These are phyloP conservation scores for Penicillium crystallinum DNA, from an alignment of 495 filamentous ascomycete species.

Conservation along the genomic window DNA sequence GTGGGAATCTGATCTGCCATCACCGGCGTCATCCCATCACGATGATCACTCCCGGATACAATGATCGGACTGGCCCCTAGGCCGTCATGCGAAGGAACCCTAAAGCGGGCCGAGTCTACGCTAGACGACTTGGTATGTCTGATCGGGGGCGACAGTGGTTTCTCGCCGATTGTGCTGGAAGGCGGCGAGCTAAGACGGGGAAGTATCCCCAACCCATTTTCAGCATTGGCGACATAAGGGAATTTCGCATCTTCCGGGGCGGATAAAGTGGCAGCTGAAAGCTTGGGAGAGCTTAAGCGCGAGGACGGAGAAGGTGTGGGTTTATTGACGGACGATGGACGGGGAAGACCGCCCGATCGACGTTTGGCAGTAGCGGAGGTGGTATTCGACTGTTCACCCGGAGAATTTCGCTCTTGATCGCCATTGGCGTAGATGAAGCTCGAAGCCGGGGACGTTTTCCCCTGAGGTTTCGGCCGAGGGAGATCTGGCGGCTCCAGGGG, in stretches of 20 bases:
- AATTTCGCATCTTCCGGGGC: slow-evolving; percentile 21
- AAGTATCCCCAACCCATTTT: slow-evolving; percentile 11
- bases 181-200: slow-evolving; percentile 20
- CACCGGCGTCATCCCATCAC: slow-evolving; percentile 21
- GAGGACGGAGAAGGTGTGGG: slow-evolving; percentile 34
- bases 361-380: slow-evolving; percentile 21
- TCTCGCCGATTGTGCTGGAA: slow-evolving; percentile 15
- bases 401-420: slow-evolving; percentile 31
- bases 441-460: slow-evolving; percentile 33
- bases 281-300: slow-evolving; percentile 36
- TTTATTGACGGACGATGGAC: slow-evolving; percentile 26
- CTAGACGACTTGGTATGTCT: slow-evolving; percentile 39
- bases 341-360: slow-evolving; percentile 35
- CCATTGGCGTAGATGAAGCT: slow-evolving; percentile 58
- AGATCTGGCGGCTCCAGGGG: slow-evolving; percentile 21
- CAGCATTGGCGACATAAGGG: slow-evolving; percentile 1
- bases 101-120: slow-evolving; percentile 28
- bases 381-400: slow-evolving; percentile 16
- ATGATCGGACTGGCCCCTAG: slow-evolving; percentile 35
- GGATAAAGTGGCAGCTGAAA: slow-evolving; percentile 24
- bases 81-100: slow-evolving; percentile 15
- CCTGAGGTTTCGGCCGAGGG: slow-evolving; percentile 21
- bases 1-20: slow-evolving; percentile 29
- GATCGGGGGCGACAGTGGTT: slow-evolving; percentile 12
- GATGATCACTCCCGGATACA: slow-evolving; percentile 18